Evolutionary conservation across 306 rosid genomes (phyloP).

Genomic region (Nissolia schottii): DNA sequence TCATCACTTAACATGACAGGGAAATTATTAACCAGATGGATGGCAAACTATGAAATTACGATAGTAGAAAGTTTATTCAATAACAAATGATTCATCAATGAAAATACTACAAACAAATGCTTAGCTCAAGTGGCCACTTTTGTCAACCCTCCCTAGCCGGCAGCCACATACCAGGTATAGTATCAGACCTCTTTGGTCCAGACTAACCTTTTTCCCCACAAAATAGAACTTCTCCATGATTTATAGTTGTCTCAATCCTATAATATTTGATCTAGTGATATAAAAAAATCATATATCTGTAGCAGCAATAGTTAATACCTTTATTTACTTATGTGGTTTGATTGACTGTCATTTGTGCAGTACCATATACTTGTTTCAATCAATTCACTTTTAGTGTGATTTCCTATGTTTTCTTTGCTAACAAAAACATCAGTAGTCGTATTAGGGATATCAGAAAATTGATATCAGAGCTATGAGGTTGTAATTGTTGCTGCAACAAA

Average conservation of each 20-base stretch:
- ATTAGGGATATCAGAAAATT: background rate
- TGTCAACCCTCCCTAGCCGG: background rate
- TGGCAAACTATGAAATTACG: background rate
- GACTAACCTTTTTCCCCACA: background rate
- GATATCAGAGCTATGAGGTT: background rate
- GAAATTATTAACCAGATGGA: background rate
- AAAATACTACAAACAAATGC: background rate
- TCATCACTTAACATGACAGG: background rate
- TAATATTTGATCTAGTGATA: background rate
- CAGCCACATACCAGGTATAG: background rate
- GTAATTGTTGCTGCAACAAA: background rate
- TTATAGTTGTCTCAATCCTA: background rate
- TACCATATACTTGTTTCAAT: background rate
- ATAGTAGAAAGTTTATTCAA: background rate
- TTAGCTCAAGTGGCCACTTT: background rate
- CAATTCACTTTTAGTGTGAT: background rate
- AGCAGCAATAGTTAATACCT: background rate
- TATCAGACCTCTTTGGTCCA: background rate
- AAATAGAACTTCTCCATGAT: background rate
- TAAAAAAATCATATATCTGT: background rate
- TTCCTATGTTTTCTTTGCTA: background rate
- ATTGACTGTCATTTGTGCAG: background rate
- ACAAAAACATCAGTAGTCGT: background rate
- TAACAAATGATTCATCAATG: background rate
- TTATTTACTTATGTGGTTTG: background rate